Conservation (phyloP, 148 eudicot species). For the Fagopyrum tataricum region DNA sequence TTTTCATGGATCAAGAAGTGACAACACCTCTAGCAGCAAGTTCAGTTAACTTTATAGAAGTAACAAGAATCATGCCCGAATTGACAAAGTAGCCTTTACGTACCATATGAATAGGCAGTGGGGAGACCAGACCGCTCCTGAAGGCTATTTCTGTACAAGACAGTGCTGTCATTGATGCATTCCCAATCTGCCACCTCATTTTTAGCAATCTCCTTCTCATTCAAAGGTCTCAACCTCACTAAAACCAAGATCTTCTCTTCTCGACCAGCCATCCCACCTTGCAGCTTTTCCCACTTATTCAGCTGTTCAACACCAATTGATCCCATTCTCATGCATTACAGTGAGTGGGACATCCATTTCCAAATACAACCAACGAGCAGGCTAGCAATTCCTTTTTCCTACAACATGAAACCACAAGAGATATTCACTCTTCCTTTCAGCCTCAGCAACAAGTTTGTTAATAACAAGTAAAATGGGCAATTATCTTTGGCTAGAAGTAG, state of each 20-base stretch:
- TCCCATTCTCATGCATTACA: slow-evolving; percentile 43
- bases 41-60: neutral
- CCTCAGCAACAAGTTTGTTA: slow-evolving; percentile 25
- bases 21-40: neutral
- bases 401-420: slow-evolving; percentile 14
- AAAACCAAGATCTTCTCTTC: slow-evolving; percentile 90
- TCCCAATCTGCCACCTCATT: slow-evolving; percentile 94
- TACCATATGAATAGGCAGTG: slow-evolving; percentile 83
- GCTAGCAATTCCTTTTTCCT: slow-evolving; percentile 9
- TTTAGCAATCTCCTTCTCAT: slow-evolving; percentile 65
- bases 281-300: slow-evolving; percentile 48
- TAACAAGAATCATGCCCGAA: neutral
- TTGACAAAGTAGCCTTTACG: slow-evolving; percentile 12
- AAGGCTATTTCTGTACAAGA: slow-evolving; percentile 85
- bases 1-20: neutral
- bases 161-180: slow-evolving; percentile 73
- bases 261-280: slow-evolving; percentile 35
- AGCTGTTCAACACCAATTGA: slow-evolving; percentile 59
- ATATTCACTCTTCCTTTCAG: slow-evolving; percentile 19
- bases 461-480: slow-evolving; percentile 14
- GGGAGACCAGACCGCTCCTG: slow-evolving; percentile 96
- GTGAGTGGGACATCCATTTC: slow-evolving; percentile 20
- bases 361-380: slow-evolving; percentile 12
- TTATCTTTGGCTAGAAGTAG: slow-evolving; percentile 18
- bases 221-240: slow-evolving; percentile 86